Evolutionary conservation across 2,329 filamentous ascomycete species (phyloP).

Genomic region (Pseudopyricularia cyperi): DNA sequence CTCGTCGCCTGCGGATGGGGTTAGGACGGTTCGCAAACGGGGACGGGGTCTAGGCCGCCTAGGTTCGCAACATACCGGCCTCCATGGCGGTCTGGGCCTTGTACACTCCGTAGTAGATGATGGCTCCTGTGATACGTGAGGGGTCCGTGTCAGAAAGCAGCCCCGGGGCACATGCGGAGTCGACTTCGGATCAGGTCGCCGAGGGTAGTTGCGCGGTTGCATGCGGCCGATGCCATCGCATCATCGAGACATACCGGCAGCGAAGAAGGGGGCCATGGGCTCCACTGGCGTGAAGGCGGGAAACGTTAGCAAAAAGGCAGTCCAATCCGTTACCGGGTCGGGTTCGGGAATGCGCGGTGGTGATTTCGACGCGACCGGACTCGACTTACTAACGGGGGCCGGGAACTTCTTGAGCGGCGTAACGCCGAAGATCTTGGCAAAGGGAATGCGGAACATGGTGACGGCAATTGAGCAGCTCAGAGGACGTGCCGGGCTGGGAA

Average conservation of each 20-base stretch:
- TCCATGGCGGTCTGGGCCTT: slow-evolving; percentile 64
- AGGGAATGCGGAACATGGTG: slow-evolving; percentile 50
- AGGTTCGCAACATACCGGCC: slow-evolving; percentile 45
- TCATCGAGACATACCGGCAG: slow-evolving; percentile 59
- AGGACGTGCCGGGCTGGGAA: slow-evolving; percentile 16
- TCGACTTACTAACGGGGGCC: slow-evolving; percentile 60
- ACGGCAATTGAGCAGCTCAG: slow-evolving; percentile 22
- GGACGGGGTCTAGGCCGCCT: not conserved
- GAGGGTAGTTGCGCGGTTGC: not conserved
- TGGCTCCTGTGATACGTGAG: slow-evolving; percentile 41
- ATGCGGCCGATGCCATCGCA: not conserved
- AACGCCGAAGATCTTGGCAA: slow-evolving; percentile 37
- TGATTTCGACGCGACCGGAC: slow-evolving; percentile 10
- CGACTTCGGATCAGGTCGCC: not conserved
- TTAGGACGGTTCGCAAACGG: slow-evolving; percentile 1
- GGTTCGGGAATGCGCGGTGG: not conserved
- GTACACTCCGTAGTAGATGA: slow-evolving; percentile 90
- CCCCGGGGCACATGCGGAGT: not conserved
- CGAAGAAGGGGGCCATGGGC: slow-evolving; percentile 89
- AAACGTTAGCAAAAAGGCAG: not conserved
- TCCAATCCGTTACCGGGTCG: not conserved
- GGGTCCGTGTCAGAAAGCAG: slow-evolving; percentile 10
- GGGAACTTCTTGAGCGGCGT: slow-evolving; percentile 65
- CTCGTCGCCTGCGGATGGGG: slow-evolving; percentile 56
- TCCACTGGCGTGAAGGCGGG: slow-evolving; percentile 42